A percentile compares a stretch with the other conserved stretches of the same genome.
Evolutionary conservation across 2,329 filamentous ascomycete genomes (phyloP).

Genomic region (Grosmannia huntii): DNA sequence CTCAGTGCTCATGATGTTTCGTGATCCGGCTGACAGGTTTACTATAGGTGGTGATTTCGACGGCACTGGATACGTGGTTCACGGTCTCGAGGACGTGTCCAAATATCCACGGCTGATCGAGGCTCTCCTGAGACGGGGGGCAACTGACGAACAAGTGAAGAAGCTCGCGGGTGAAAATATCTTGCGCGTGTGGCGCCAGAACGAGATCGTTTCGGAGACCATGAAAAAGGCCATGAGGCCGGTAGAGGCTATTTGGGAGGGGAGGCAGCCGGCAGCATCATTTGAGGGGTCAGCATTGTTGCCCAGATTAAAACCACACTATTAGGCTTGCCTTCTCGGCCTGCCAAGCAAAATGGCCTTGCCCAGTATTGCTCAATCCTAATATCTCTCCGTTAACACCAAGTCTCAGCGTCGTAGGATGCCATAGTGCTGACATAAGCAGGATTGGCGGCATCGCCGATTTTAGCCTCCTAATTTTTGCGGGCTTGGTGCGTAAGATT

Average conservation of each 20-base stretch:
- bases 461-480: too few relatives aligned
- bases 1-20: neutral
- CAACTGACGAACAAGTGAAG: conserved; percentile 2
- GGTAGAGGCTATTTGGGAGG: neutral
- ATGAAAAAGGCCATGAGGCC: neutral
- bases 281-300: neutral
- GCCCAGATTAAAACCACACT: neutral
- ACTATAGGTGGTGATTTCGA: neutral
- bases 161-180: conserved; percentile 3
- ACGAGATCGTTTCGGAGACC: neutral
- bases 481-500: neutral
- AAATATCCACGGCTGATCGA: conserved; percentile 3
- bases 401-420: too few relatives aligned
- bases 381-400: too few relatives aligned
- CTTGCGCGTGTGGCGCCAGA: conserved; percentile 1
- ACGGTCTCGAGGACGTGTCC: neutral
- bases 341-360: neutral
- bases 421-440: neutral
- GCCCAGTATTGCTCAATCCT: neutral
- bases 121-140: neutral
- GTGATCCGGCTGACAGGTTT: neutral
- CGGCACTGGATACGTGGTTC: neutral
- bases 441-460: neutral
- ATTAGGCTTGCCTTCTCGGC: neutral
- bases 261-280: neutral